These are phyloP conservation scores for Ceratocystis cacaofunesta DNA, from an alignment of 2,329 filamentous ascomycete species.

Conservation along the genomic window DNA sequence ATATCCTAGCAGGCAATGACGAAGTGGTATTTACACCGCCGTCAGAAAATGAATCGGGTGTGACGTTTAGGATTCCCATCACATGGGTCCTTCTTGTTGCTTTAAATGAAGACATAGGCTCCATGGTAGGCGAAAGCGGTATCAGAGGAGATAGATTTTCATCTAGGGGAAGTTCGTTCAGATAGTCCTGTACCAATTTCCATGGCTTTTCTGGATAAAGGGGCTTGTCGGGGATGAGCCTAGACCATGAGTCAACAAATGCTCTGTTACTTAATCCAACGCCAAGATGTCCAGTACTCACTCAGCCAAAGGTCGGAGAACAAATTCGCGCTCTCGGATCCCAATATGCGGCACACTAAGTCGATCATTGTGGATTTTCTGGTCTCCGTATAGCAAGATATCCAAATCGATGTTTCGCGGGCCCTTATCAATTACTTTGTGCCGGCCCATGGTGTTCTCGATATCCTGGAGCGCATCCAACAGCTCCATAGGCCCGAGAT, in stretches of 20 bases:
- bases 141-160: constrained; percentile 44
- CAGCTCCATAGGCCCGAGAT: constrained; percentile 56
- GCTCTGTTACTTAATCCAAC: background rate
- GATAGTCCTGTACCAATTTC: constrained; percentile 45
- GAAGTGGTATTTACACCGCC: constrained; percentile 54
- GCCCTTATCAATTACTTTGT: constrained; percentile 81
- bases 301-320: constrained; percentile 74
- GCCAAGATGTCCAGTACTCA: constrained; percentile 26
- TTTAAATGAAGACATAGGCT: constrained; percentile 43
- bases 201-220: constrained; percentile 40
- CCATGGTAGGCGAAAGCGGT: constrained; percentile 30
- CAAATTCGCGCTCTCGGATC: constrained; percentile 86
- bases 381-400: constrained; percentile 66
- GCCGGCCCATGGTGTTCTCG: constrained; percentile 62
- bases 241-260: constrained; percentile 20
- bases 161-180: constrained; percentile 41
- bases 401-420: constrained; percentile 91
- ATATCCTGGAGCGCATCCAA: constrained; percentile 72
- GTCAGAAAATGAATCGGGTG: constrained; percentile 94
- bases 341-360: constrained; percentile 73
- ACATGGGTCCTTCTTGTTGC: constrained; percentile 52
- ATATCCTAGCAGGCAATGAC: constrained; percentile 48
- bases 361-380: constrained; percentile 50
- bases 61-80: constrained; percentile 92
- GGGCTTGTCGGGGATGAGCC: constrained; percentile 40